A percentile compares a stretch with the other conserved stretches of the same genome.
These are phyloP conservation scores for Tetraselmis striata DNA, from an alignment of 139 green algal genomes.

Conservation along the genomic window DNA sequence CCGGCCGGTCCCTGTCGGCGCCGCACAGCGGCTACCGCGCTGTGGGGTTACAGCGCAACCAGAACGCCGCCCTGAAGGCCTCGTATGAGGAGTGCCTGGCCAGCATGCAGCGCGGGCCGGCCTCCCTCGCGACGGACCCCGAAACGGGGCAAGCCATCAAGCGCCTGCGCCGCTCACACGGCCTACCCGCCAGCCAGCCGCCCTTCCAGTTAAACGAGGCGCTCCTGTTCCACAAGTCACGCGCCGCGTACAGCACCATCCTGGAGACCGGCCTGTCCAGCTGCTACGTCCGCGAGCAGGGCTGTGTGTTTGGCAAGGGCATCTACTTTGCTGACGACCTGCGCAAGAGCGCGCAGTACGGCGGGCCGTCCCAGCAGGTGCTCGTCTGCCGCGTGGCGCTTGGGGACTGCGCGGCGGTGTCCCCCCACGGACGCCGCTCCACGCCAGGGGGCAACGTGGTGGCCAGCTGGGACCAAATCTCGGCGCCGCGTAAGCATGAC, in stretches of 20 bases:
- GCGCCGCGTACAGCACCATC: background rate
- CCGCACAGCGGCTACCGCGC: background rate
- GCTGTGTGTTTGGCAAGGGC: background rate
- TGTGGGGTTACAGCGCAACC: background rate
- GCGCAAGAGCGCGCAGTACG: background rate
- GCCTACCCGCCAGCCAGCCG: background rate
- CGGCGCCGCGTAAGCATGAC: background rate
- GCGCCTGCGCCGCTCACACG: background rate
- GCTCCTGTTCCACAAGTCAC: background rate
- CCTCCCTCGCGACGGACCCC: background rate
- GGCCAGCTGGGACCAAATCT: background rate
- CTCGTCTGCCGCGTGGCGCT: background rate
- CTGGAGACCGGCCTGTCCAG: background rate
- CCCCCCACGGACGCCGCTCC: background rate
- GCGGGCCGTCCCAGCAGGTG: background rate
- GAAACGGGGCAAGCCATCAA: background rate
- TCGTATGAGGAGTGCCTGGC: background rate
- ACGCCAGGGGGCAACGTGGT: background rate
- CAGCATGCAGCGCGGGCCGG: background rate
- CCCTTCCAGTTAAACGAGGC: background rate
- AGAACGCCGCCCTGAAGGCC: background rate
- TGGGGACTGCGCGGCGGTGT: background rate
- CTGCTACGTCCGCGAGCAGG: background rate
- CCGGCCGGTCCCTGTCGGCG: too few relatives aligned
- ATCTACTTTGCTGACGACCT: background rate